Conservation (phyloP, 352 stramenopile genomes). For the Globisporangium spinosum region DNA sequence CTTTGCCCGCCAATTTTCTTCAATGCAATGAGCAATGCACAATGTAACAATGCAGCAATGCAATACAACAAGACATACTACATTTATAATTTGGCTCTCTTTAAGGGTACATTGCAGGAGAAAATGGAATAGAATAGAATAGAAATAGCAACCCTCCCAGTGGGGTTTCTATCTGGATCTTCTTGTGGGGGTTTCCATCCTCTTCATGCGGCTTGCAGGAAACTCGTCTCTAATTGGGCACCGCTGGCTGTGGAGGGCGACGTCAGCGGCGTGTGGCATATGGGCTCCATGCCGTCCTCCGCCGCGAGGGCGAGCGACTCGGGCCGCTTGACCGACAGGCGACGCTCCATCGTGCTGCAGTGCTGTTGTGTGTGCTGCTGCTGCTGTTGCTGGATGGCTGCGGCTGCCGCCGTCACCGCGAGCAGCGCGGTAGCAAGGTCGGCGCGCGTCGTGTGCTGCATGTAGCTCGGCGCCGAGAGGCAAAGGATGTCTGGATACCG, state of each 20-base stretch:
- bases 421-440: slow-evolving; percentile 17
- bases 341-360: slow-evolving; percentile 18
- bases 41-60: background rate
- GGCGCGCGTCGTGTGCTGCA: slow-evolving; percentile 13
- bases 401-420: slow-evolving; percentile 9
- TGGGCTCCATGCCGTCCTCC: slow-evolving; percentile 12
- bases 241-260: slow-evolving; percentile 2
- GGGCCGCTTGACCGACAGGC: slow-evolving; percentile 13
- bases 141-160: slow-evolving; percentile 14
- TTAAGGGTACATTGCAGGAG: background rate
- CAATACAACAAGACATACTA: background rate
- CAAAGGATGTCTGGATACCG: slow-evolving; percentile 69
- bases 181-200: background rate
- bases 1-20: background rate
- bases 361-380: slow-evolving; percentile 2
- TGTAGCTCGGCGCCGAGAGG: slow-evolving; percentile 22
- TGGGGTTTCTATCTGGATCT: slow-evolving; percentile 1
- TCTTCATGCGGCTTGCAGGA: slow-evolving; percentile 16
- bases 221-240: slow-evolving; percentile 11
- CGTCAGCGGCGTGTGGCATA: slow-evolving; percentile 12
- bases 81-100: background rate
- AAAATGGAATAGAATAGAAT: background rate
- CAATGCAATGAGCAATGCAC: background rate
- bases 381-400: slow-evolving; percentile 5
- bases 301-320: slow-evolving; percentile 12